A percentile compares a stretch with the other conserved stretches of the same genome.
Conservation (phyloP, 2,329 filamentous ascomycete species). For the Fusarium bactridioides region DNA sequence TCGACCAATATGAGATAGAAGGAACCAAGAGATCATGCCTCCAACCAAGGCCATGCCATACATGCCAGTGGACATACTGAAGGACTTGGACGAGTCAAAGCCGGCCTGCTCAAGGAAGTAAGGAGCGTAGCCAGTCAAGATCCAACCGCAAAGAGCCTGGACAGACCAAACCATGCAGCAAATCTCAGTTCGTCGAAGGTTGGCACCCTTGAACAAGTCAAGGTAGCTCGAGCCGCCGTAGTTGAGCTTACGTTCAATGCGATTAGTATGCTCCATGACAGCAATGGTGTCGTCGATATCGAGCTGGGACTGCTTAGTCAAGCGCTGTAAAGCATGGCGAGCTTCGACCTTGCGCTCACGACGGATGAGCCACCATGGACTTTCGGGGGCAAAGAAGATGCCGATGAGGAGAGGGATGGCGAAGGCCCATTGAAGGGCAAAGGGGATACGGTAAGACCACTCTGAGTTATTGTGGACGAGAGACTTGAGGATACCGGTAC, state of each 20-base stretch:
- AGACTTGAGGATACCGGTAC: conserved; percentile 45
- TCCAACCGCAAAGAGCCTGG: conserved; percentile 35
- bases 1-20: conserved; percentile 50
- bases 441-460: conserved; percentile 44
- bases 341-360: conserved; percentile 46
- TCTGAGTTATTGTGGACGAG: conserved; percentile 43
- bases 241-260: conserved; percentile 50
- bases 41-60: conserved; percentile 51
- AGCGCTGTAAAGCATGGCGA: conserved; percentile 41
- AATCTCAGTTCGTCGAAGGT: conserved; percentile 41
- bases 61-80: conserved; percentile 50
- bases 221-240: conserved; percentile 42
- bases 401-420: conserved; percentile 47
- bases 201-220: conserved; percentile 32
- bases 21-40: conserved; percentile 50
- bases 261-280: conserved; percentile 51
- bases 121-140: conserved; percentile 32
- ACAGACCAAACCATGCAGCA: conserved; percentile 37
- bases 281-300: conserved; percentile 54
- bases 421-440: conserved; percentile 52
- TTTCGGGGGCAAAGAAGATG: conserved; percentile 49
- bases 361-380: conserved; percentile 51
- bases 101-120: conserved; percentile 55
- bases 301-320: conserved; percentile 40
- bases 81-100: conserved; percentile 47